Evolutionary conservation across 257 asterid genomes (phyloP).

Genomic region (Fraxinus quadrangulata): DNA sequence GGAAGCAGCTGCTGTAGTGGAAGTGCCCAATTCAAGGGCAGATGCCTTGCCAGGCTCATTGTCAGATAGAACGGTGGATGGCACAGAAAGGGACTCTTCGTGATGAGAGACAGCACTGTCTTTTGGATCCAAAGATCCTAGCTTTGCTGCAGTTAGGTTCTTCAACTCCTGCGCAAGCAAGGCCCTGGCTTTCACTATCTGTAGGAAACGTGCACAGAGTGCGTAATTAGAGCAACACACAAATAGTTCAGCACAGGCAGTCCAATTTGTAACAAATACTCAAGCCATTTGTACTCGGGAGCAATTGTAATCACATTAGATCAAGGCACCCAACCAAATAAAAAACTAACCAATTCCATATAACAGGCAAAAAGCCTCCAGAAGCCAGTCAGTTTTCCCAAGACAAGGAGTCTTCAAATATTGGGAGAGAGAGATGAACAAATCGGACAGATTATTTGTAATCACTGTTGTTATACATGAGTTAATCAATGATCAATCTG

Average conservation of each 20-base stretch:
- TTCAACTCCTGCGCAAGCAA: constrained; percentile 55
- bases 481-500: constrained; percentile 4
- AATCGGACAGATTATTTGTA: not conserved
- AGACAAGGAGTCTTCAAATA: not conserved
- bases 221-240: not conserved
- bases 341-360: not conserved
- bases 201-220: constrained; percentile 25
- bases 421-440: not conserved
- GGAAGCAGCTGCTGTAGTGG: constrained; percentile 31
- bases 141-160: constrained; percentile 37
- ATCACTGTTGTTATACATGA: not conserved
- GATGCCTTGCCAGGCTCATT: constrained; percentile 29
- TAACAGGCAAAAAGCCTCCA: not conserved
- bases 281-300: not conserved
- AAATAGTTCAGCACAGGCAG: not conserved
- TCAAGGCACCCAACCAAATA: not conserved
- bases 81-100: constrained; percentile 59
- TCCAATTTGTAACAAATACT: not conserved
- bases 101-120: constrained; percentile 33
- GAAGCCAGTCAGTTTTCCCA: not conserved
- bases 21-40: constrained; percentile 28
- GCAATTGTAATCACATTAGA: not conserved
- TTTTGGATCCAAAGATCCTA: constrained; percentile 36
- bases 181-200: constrained; percentile 80
- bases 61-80: constrained; percentile 31